Evolutionary conservation across 352 stramenopile species (phyloP), one percentile per base, ranked within the genome.

Genomic region (Pythium biforme): DNA sequence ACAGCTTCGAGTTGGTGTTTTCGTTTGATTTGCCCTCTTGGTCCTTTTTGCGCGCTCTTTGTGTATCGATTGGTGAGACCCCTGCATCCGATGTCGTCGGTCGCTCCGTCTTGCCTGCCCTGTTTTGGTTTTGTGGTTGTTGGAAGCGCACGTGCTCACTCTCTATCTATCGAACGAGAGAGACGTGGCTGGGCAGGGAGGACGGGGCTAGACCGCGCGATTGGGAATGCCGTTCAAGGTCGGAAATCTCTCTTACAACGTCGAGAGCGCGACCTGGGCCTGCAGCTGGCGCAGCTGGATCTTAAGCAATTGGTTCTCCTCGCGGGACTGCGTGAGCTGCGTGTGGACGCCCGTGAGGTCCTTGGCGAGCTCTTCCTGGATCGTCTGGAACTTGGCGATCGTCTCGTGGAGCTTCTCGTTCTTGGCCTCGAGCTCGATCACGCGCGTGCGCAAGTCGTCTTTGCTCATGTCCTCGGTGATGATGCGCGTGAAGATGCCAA

Each of bases 381-480:
- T 70, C 25, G 70, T 75, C 68, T 86, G 74, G 62, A 90, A 77
- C 63, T 85, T 84, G 50, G 72, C 72, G 25, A 93, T 62, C 29
- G 80, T 85, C 61, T 91, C 81, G 60, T 91, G 86, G 59, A 94
- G 79, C 59, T 85, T 86, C 61, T 94, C 83, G 51, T 89, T 89
- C 45, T 78, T 79, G 48, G 65, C 62, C 55, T 91, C 82, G 48
- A 94, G 67, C 62, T 91, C 81, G 4, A 92, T 68, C 52, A 92
- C 81, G 55, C 82, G 81, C 45, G 61, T 51, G 49, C 80, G 82
- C 37, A 94, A 67, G 58, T 89, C 79, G 55, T 89, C 81, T 52
- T 90, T 87, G 66, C 73, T 79, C 85, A 94, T 94, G 55, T 77
- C 73, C 34, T 92, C 74, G 39, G 82, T 89, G 75, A 94, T 94